Evolutionary conservation across 2,329 filamentous ascomycete genomes (phyloP).

Genomic region (Monosporascus sp.): DNA sequence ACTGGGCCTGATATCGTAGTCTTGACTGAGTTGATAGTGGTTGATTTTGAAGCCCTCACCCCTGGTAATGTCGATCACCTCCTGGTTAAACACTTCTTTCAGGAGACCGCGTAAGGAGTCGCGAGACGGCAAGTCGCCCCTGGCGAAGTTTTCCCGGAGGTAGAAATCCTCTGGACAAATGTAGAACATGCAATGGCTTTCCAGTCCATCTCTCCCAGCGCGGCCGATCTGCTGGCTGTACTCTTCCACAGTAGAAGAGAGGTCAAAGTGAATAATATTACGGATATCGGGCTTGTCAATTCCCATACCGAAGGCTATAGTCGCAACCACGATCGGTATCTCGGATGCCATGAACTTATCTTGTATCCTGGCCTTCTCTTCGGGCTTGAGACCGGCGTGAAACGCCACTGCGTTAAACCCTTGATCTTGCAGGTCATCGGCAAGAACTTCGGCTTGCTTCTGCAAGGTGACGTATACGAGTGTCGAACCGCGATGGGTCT

Average conservation of each 20-base stretch:
- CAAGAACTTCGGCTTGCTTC: conserved; percentile 43
- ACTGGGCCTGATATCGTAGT: conserved; percentile 48
- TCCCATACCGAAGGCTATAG: conserved; percentile 57
- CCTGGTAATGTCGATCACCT: conserved; percentile 24
- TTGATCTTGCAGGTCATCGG: conserved; percentile 28
- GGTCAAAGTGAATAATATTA: conserved; percentile 48
- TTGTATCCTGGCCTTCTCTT: conserved; percentile 40
- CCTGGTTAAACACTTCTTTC: conserved; percentile 42
- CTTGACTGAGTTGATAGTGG: conserved; percentile 37
- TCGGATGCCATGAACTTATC: conserved; percentile 45
- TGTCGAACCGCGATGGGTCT: conserved; percentile 45
- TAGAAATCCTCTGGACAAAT: conserved; percentile 53
- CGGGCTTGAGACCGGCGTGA: conserved; percentile 44
- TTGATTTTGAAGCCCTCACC: conserved; percentile 42
- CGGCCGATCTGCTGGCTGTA: conserved; percentile 55
- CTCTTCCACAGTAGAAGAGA: conserved; percentile 47
- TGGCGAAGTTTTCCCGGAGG: conserved; percentile 53
- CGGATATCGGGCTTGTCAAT: conserved; percentile 53
- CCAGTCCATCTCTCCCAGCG: conserved; percentile 47
- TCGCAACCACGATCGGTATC: conserved; percentile 45
- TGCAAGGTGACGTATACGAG: conserved; percentile 59
- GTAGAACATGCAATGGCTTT: conserved; percentile 53
- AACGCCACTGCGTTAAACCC: conserved; percentile 40
- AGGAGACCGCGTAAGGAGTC: conserved; percentile 43
- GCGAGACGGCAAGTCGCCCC: conserved; percentile 52